These are phyloP conservation scores for Acer campestre DNA, from an alignment of 345 rosid genomes.

Conservation along the genomic window DNA sequence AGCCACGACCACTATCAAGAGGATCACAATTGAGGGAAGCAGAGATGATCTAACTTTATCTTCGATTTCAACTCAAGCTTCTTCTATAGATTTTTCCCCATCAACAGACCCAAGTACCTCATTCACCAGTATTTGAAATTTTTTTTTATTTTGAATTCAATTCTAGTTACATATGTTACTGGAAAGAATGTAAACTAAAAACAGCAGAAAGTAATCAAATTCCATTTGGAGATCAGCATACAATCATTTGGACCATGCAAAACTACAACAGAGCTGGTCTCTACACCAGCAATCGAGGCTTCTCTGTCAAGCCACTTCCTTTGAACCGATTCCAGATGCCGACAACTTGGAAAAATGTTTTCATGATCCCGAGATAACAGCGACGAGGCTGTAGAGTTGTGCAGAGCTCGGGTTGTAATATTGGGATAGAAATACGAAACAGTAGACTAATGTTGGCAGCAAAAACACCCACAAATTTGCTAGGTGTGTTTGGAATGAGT, in stretches of 20 bases:
- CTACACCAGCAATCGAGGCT: too few species aligned
- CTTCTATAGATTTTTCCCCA: conserved; percentile 7
- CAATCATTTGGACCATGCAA: too few species aligned
- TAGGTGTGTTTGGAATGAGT: not conserved
- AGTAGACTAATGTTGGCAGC: not conserved
- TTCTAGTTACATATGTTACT: too few species aligned
- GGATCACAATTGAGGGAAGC: conserved; percentile 43
- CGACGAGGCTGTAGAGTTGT: too few species aligned
- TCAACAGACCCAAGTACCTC: conserved; percentile 29
- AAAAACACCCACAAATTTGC: not conserved
- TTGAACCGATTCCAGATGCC: not conserved
- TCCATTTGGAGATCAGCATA: too few species aligned
- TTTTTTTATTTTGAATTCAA: too few species aligned
- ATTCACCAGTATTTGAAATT: conserved; percentile 33
- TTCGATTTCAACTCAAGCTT: conserved; percentile 17
- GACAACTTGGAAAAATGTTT: not conserved
- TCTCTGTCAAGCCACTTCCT: not conserved
- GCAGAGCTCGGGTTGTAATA: too few species aligned
- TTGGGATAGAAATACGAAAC: not conserved
- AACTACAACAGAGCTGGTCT: too few species aligned
- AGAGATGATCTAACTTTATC: conserved; percentile 42
- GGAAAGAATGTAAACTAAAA: too few species aligned
- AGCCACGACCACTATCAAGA: conserved; percentile 49
- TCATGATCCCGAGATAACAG: not conserved
- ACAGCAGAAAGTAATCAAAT: too few species aligned